Conservation (phyloP, 371 early-diverging fungal species). For the Syncephalastrum contaminatum region DNA sequence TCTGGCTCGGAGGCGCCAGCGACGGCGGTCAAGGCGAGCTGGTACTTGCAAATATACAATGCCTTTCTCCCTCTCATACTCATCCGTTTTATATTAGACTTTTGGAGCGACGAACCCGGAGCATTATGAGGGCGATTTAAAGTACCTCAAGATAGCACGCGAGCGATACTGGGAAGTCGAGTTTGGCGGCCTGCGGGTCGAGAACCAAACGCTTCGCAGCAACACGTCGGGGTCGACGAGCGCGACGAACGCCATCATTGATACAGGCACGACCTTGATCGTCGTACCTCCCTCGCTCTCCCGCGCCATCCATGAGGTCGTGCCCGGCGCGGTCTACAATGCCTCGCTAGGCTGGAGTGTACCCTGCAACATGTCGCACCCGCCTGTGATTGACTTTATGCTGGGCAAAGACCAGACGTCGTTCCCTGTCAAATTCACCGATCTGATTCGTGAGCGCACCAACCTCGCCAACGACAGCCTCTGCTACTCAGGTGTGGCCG, state of each 20-base stretch:
- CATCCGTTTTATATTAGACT: conserved; percentile 5
- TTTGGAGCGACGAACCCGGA: conserved; percentile 18
- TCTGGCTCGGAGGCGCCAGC: conserved; percentile 16
- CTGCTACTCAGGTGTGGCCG: conserved; percentile 18
- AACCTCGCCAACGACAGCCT: conserved; percentile 3
- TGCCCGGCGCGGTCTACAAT: conserved; percentile 46
- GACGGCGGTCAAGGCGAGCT: conserved; percentile 24
- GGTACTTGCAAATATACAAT: conserved; percentile 3
- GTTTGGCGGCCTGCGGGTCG: conserved; percentile 21
- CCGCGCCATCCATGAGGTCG: conserved; percentile 36
- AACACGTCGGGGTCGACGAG: conserved; percentile 11
- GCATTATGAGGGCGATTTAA: conserved; percentile 27
- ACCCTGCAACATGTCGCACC: conserved; percentile 25
- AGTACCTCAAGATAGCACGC: conserved; percentile 27
- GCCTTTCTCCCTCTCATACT: neutral
- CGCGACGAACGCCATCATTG: conserved; percentile 39
- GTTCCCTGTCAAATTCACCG: conserved; percentile 19
- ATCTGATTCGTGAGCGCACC: conserved; percentile 27
- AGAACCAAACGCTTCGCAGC: conserved; percentile 4
- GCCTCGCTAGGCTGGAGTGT: conserved; percentile 44
- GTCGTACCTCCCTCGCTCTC: conserved; percentile 36
- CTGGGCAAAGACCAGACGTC: conserved; percentile 17
- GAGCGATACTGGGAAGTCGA: conserved; percentile 41
- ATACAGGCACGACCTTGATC: conserved; percentile 47
- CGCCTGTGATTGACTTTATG: conserved; percentile 15